Base-by-base conservation (phyloP, 2,329 filamentous ascomycete genomes). In the Colletotrichum sp. region DNA sequence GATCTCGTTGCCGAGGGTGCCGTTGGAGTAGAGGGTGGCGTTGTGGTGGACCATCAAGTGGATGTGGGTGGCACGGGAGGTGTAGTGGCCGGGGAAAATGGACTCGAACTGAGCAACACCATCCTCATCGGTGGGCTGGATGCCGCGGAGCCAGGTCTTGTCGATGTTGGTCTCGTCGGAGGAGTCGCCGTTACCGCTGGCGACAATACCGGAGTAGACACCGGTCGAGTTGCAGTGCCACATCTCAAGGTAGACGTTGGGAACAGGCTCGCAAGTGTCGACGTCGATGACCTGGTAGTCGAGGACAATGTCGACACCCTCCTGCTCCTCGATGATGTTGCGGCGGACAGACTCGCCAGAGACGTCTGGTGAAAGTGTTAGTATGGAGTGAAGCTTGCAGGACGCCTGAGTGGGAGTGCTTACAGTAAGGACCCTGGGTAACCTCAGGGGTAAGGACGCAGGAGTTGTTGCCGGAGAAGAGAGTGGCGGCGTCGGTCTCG, bases 361-460 rank as follows among this genome's bases (percentile, higher is more conserved):
- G 32, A 88, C 83, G 39, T 84, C 79, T 78, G 13, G 3, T 12
- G 10, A 1, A 15, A 3, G 2, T 70, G 39, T 71, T 32, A 69
- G 61, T 34, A 12, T 48, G n/a, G 22, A 48, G 60, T 43, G 60
- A 16, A 9, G 2, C 5, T 15, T 22, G 8, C 3, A 15, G 8
- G 5, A 18, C 5, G 30, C 5, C 4, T 18, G 3, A 13, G 3
- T 36, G 8, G 12, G n/a, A 5, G 5, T 16, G 70, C 80, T 76
- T 77, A 80, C 81, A 89, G 82, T 89, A 89, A 28, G 88, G 88
- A 6, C 88, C 88, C 79, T 88, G 82, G 9, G 86, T 88, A 30
- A 85, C 86, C 76, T 89, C 87, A 0, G 87, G 86, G 6, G 83
- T 84, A 15, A 89, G 81, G 48, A 89, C 82, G 69, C 88, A 89